phyloP scores from a whole-genome alignment of 2,329 filamentous ascomycete genomes.

The Zymoseptoria passerinii region DNA sequence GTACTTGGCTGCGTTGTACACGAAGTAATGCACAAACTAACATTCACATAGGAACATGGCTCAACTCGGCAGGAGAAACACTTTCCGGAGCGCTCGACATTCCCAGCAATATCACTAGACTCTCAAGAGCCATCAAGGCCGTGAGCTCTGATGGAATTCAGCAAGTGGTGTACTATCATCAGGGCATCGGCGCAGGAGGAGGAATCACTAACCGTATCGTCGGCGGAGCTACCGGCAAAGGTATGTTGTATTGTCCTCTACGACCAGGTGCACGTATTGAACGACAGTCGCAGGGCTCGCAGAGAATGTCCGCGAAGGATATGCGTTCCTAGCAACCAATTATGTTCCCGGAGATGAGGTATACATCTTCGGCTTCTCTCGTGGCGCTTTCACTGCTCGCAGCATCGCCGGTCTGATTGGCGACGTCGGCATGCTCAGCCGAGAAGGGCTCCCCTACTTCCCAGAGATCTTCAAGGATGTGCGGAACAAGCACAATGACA shows the following conservation, averaged over 20 bases:
- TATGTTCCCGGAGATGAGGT: slow-evolving; percentile 45
- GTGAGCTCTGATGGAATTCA: slow-evolving; percentile 41
- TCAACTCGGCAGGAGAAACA: slow-evolving; percentile 41
- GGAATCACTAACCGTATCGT: slow-evolving; percentile 35
- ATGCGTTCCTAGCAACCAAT: slow-evolving; percentile 46
- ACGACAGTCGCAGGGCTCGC: slow-evolving; percentile 28
- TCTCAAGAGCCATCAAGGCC: slow-evolving; percentile 42
- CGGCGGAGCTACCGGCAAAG: neutral
- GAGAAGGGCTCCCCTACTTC: slow-evolving; percentile 37
- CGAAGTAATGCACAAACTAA: neutral
- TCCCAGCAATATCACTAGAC: slow-evolving; percentile 43
- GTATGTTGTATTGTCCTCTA: neutral
- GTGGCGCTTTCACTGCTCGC: slow-evolving; percentile 41
- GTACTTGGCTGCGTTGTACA: neutral
- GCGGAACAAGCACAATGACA: slow-evolving; percentile 35
- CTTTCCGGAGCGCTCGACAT: slow-evolving; percentile 37
- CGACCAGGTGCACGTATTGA: neutral
- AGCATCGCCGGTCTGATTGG: slow-evolving; percentile 40
- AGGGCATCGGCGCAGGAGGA: slow-evolving; percentile 40
- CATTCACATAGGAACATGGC: slow-evolving; percentile 35
- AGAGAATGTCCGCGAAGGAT: slow-evolving; percentile 42
- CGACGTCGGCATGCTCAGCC: slow-evolving; percentile 42
- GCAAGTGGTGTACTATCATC: slow-evolving; percentile 45
- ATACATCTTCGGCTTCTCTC: slow-evolving; percentile 42
- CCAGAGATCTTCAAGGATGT: slow-evolving; percentile 42